Conservation (phyloP, 805 yeast genomes). For the Saturnispora sanitii region DNA sequence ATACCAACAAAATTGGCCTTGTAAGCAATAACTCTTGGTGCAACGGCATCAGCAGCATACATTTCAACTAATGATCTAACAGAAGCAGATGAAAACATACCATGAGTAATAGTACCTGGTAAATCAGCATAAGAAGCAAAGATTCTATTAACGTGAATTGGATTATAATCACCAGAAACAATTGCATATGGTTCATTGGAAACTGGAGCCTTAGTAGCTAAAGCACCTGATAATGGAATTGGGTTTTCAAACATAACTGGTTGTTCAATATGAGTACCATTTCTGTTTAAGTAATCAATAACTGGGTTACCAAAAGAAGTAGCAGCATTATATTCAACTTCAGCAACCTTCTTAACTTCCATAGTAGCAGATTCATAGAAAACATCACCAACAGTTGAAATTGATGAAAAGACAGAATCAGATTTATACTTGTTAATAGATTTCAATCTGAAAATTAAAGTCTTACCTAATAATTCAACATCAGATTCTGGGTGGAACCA, state of each 20-base stretch:
- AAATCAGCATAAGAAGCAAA: constrained; percentile 87
- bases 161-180: constrained; percentile 97
- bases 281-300: constrained; percentile 81
- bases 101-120: constrained; percentile 98
- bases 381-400: constrained; percentile 76
- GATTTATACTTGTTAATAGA: constrained; percentile 76
- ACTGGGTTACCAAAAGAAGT: constrained; percentile 96
- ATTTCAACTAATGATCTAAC: constrained; percentile 92
- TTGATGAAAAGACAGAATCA: constrained; percentile 65
- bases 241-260: constrained; percentile 83
- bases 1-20: constrained; percentile 85
- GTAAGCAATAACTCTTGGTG: constrained; percentile 92
- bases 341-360: constrained; percentile 76
- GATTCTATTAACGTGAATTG: constrained; percentile 93
- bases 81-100: constrained; percentile 96
- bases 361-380: constrained; percentile 84
- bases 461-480: constrained; percentile 64
- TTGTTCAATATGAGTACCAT: constrained; percentile 90
- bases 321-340: constrained; percentile 77
- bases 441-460: constrained; percentile 80
- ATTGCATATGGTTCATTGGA: constrained; percentile 94
- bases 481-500: constrained; percentile 86
- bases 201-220: constrained; percentile 76
- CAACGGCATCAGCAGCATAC: constrained; percentile 97
- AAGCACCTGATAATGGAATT: constrained; percentile 67